Conservation (phyloP, 768 basidiomycete genomes). For the Amanita pseudoporphyria region DNA sequence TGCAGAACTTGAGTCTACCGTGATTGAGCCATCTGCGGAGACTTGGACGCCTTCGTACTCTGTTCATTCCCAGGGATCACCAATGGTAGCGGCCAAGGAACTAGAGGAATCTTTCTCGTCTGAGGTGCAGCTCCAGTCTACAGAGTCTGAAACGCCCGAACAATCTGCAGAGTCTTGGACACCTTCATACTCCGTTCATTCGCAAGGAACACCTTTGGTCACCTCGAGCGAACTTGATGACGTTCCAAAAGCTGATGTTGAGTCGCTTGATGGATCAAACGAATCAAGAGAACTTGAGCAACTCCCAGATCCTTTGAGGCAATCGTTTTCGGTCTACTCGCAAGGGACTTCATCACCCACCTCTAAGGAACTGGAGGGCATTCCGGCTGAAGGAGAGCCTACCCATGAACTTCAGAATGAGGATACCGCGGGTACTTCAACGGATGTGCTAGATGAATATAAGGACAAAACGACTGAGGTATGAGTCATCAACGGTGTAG, state of each 20-base stretch:
- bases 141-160: not conserved
- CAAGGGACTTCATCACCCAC: no score
- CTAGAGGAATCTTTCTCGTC: not conserved
- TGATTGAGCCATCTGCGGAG: constrained; percentile 3
- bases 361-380: no score
- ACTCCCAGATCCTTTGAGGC: not conserved
- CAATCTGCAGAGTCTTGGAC: constrained; percentile 11
- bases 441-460: not conserved
- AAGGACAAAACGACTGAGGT: not conserved
- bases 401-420: not conserved
- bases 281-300: not conserved
- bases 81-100: constrained; percentile 8
- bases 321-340: not conserved
- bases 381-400: no score
- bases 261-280: not conserved
- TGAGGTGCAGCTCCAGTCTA: not conserved
- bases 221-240: constrained; percentile 4
- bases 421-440: not conserved
- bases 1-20: not conserved
- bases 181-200: constrained; percentile 17
- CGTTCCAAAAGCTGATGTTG: not conserved
- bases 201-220: constrained; percentile 11
- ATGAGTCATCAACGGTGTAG: not conserved
- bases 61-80: constrained; percentile 13
- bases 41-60: constrained; percentile 17